phyloP scores from a whole-genome alignment of 2,329 filamentous ascomycete species.

The Neodidymelliopsis sp. region DNA sequence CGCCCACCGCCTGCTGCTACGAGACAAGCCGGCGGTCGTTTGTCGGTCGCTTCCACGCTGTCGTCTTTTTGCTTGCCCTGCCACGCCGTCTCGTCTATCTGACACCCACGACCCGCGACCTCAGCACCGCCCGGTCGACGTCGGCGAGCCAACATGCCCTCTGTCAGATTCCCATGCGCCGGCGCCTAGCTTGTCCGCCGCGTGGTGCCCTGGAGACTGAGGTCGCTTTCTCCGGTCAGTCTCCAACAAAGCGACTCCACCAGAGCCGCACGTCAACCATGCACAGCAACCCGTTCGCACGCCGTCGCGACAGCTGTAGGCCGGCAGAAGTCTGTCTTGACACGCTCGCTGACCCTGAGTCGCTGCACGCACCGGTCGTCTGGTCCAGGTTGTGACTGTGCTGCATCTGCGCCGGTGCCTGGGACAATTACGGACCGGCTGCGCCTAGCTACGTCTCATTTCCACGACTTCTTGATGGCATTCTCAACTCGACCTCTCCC shows the following conservation, averaged over 20 bases:
- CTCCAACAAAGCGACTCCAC: constrained; percentile 5
- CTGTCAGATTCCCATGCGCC: neutral
- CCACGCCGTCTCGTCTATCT: constrained; percentile 15
- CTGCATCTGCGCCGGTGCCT: constrained; percentile 2
- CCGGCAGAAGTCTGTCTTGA: neutral
- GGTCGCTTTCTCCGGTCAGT: neutral
- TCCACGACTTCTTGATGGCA: neutral
- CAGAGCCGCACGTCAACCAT: neutral
- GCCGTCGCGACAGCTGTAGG: constrained; percentile 1
- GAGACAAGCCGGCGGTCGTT: constrained; percentile 9
- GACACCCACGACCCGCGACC: constrained; percentile 13
- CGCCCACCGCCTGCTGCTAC: constrained; percentile 1
- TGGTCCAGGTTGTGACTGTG: constrained; percentile 2
- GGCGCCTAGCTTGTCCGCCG: constrained; percentile 1
- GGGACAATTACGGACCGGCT: neutral
- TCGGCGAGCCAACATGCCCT: constrained; percentile 20
- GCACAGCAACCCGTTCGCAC: constrained; percentile 1
- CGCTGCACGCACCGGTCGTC: constrained; percentile 2
- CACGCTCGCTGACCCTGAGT: constrained; percentile 1
- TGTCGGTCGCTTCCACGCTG: constrained; percentile 10
- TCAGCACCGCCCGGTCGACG: constrained; percentile 17
- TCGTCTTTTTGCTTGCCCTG: neutral
- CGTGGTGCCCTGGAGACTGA: constrained; percentile 1
- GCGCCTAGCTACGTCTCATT: constrained; percentile 2
- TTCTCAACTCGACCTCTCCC: neutral